These are phyloP conservation scores for Coriaria nepalensis DNA, from an alignment of 306 rosid species.

Conservation along the genomic window DNA sequence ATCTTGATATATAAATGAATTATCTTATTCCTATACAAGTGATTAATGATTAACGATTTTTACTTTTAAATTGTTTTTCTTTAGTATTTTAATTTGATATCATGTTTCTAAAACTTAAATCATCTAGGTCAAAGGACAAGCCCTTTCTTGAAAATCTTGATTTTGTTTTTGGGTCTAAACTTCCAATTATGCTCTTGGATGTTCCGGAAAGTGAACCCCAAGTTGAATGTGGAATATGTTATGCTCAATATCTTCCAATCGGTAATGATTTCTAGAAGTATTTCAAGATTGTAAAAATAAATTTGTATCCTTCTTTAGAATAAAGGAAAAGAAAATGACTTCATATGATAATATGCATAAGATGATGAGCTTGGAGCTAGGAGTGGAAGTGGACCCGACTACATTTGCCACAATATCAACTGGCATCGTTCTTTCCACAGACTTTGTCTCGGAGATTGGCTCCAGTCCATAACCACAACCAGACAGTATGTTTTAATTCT, in stretches of 20 bases:
- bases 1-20: too few species aligned
- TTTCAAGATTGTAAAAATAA: background rate
- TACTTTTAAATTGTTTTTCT: too few species aligned
- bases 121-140: slow-evolving; percentile 12
- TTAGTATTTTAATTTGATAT: too few species aligned
- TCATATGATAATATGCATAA: slow-evolving; percentile 2
- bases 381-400: slow-evolving; percentile 24
- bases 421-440: slow-evolving; percentile 24
- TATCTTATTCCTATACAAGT: too few species aligned
- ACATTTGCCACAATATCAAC: slow-evolving; percentile 16
- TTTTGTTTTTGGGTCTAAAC: slow-evolving; percentile 16
- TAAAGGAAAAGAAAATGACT: slow-evolving; percentile 1
- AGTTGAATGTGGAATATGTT: slow-evolving; percentile 34
- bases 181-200: slow-evolving; percentile 15
- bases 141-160: slow-evolving; percentile 23
- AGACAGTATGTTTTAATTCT: slow-evolving; percentile 20
- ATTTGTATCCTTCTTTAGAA: too few species aligned
- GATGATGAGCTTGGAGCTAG: slow-evolving; percentile 31
- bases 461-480: slow-evolving; percentile 26
- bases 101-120: too few species aligned
- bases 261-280: slow-evolving; percentile 15
- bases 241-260: slow-evolving; percentile 27
- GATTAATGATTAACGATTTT: too few species aligned
- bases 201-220: slow-evolving; percentile 16
- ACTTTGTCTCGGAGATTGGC: slow-evolving; percentile 27